These are phyloP conservation scores for Trichophyton benhamiae DNA, from an alignment of 2,329 filamentous ascomycete genomes.

Conservation along the genomic window DNA sequence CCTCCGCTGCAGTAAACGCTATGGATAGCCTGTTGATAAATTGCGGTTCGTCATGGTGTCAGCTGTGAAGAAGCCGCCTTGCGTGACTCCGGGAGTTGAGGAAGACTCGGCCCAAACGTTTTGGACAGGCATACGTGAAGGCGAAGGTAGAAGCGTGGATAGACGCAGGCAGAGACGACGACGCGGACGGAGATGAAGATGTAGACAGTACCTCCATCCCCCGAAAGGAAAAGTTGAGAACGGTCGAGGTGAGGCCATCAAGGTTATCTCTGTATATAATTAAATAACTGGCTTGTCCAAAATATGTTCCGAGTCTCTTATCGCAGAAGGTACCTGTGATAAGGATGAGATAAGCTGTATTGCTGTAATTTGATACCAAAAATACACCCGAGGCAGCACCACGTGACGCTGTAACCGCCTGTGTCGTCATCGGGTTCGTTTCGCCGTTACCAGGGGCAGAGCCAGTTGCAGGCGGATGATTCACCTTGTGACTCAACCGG, in stretches of 20 bases:
- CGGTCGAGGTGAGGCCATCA: too few species aligned
- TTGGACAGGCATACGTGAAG: background rate
- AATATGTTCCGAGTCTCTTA: background rate
- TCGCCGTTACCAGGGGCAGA: conserved; percentile 1
- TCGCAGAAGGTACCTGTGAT: background rate
- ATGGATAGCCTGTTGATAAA: background rate
- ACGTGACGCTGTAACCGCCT: background rate
- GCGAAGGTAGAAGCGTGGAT: background rate
- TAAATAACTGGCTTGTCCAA: too few species aligned
- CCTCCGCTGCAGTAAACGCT: background rate
- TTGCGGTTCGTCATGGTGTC: background rate
- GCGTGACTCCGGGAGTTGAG: background rate
- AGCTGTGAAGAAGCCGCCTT: background rate
- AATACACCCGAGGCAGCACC: background rate
- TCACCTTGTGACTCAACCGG: background rate
- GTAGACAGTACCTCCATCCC: too few species aligned
- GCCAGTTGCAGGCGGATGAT: background rate
- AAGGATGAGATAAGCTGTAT: background rate
- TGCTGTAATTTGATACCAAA: background rate
- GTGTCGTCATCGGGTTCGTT: background rate
- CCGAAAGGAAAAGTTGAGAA: too few species aligned
- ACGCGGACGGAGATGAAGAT: background rate
- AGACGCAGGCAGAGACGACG: background rate
- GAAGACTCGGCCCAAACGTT: conserved; percentile 4
- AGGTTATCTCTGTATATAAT: too few species aligned